Conservation (phyloP, 1,284 basidiomycete genomes). For the Melampsora americana region DNA sequence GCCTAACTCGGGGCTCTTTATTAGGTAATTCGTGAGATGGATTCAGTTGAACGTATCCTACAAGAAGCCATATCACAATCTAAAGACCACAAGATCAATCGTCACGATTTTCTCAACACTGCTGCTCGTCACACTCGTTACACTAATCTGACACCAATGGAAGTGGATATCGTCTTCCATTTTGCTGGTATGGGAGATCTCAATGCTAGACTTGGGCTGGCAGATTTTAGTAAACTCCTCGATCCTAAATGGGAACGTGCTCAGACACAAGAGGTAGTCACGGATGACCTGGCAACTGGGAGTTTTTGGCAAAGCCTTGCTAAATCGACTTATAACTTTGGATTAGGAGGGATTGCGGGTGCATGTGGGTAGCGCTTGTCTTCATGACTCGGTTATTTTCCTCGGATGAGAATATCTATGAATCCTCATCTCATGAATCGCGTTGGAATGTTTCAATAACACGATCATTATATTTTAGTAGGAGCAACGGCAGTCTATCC, state of each 20-base stretch:
- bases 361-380: constrained; percentile 55
- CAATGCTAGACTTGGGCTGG: constrained; percentile 64
- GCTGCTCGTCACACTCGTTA: constrained; percentile 67
- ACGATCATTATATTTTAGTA: constrained; percentile 54
- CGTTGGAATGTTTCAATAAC: neutral
- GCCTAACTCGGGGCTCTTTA: constrained; percentile 42
- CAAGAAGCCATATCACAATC: constrained; percentile 81
- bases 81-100: constrained; percentile 78
- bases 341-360: constrained; percentile 85
- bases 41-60: constrained; percentile 76
- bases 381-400: neutral
- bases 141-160: constrained; percentile 89
- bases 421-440: neutral
- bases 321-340: constrained; percentile 72
- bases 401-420: neutral
- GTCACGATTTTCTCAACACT: constrained; percentile 58
- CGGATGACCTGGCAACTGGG: constrained; percentile 42
- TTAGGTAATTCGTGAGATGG: constrained; percentile 69
- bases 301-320: constrained; percentile 46
- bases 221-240: constrained; percentile 83
- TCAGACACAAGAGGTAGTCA: neutral
- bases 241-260: constrained; percentile 71
- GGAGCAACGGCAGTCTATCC: constrained; percentile 91
- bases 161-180: constrained; percentile 90
- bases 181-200: constrained; percentile 75